Base-by-base conservation (phyloP, 2,329 filamentous ascomycete species). In the Apiospora koreana region DNA sequence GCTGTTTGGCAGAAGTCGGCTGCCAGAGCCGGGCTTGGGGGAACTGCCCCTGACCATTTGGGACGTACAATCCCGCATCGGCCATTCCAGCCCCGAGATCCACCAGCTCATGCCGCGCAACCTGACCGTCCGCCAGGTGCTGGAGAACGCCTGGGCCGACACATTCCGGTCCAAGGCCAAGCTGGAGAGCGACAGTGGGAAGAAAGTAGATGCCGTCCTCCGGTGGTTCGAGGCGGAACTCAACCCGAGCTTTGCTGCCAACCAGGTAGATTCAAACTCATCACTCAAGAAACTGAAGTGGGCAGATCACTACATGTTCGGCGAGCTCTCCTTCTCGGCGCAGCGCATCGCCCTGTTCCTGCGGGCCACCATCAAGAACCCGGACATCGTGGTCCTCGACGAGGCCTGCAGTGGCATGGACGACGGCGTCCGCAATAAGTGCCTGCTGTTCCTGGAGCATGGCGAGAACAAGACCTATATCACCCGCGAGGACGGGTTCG, bases 31-130 rank as follows among this genome's bases (percentile, higher is more conserved):
- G 0, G 93, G 92, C 0, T 89, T 88, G 0, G 84, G 83, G 1
- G 80, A 88, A 69, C 87, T 88, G 0, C 94, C 94, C 0, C 90
- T 98, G 43, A 97, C 94, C 0, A 92, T 98, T 71, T 98, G 97
- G 85, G 95, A 98, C 73, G 89, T 99, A 9, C 96, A 98, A 79
- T 87, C 91, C 0, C 91, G 93, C 31, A 93, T 99, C 74, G 96
- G 96, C 14, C 95, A 98, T 79, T 96, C 94, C 0, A 97, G 94
- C 72, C 96, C 96, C 0, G 96, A 98, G 79, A 93, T 98, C 5
- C 95, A 98, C 77, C 91, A 94, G 68, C 94, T 97, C 80, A 98
- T 98, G 83, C 95, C 96, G 0, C 91, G 92, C 66, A 85, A 88
- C 45, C 84, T 97, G 65, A 92, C 91, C 0, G 83, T 97, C 12